These are phyloP conservation scores for Chionographis japonica DNA, from an alignment of 106 monocot species.

Conservation along the genomic window DNA sequence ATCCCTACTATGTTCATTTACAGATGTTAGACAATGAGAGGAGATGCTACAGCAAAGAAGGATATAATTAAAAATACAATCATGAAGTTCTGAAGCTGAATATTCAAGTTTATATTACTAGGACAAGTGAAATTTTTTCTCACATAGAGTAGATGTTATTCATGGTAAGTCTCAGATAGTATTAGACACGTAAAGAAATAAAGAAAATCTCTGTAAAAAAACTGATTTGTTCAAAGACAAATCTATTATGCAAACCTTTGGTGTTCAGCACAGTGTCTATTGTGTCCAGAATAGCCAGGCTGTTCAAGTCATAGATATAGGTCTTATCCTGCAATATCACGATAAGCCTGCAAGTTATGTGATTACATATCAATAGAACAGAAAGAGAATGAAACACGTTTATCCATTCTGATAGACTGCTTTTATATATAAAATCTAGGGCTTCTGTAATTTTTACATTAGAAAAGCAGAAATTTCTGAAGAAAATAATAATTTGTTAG, in stretches of 20 bases:
- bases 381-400: not conserved
- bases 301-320: conserved; percentile 85
- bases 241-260: conserved; percentile 37
- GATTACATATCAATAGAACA: conserved; percentile 1
- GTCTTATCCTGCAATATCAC: conserved; percentile 84
- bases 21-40: too few species aligned
- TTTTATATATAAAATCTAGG: too few species aligned
- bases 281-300: conserved; percentile 62
- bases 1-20: too few species aligned
- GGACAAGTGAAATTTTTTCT: too few species aligned
- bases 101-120: too few species aligned
- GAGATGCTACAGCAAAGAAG: too few species aligned
- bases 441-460: not conserved
- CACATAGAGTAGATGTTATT: too few species aligned
- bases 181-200: too few species aligned
- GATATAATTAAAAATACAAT: too few species aligned
- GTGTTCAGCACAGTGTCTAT: conserved; percentile 81
- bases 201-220: not conserved
- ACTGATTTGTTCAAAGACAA: not conserved
- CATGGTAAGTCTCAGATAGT: too few species aligned
- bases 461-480: not conserved
- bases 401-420: not conserved
- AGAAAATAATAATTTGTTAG: not conserved
- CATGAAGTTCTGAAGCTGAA: too few species aligned
- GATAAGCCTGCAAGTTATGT: conserved; percentile 58